Base-by-base conservation (phyloP, 257 asterid species). In the Nyctanthes arbortristis region DNA sequence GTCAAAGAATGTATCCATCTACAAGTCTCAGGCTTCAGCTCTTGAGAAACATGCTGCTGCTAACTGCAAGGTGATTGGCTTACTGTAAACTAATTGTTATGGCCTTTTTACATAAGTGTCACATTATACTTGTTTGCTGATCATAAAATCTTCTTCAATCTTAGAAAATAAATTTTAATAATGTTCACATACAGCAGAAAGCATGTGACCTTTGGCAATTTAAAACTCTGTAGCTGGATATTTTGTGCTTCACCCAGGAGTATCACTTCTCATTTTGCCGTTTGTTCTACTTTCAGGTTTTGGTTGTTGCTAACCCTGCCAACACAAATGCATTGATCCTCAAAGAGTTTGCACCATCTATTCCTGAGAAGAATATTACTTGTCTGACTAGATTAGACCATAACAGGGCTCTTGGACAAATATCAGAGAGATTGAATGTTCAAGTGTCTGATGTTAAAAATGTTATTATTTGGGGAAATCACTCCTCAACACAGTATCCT, bases 291-390 rank as follows among this genome's bases (percentile, higher is more conserved):
- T 54, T 55, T 18, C 92, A 92, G 96, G 98, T 92, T 79, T 78
- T 92, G 94, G 98, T 92, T 22, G 98, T 92, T 77, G 98, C 98
- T 56, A 92, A 92, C 76, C 98, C 98, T 24, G 97, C 97, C 76
- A 91, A 91, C 81, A 91, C 97, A 80, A 92, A 92, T 61, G 98
- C 98, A 27, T 79, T 92, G 85, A 92, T 92, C 67, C 67, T 92
- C 75, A 92, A 92, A 85, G 98, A 92, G 69, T 92, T 77, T 39
- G 98, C 98, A 0, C 98, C 98, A 36, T 92, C 98, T 31, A 87
- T 92, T 13, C 97, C 98, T 0, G 90, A 85, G 77, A 82, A 86
- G 75, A 92, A 92, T 76, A 85, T 92, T 65, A 79, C 91, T 39
- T 92, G 98, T 78, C 82, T 92, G 82, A 92, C 98, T 39, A 84